Percentiles rank a stretch among this genome's conserved stretches.
These are phyloP conservation scores for Penicillium odoratum DNA, from an alignment of 495 filamentous ascomycete genomes.

Conservation along the genomic window DNA sequence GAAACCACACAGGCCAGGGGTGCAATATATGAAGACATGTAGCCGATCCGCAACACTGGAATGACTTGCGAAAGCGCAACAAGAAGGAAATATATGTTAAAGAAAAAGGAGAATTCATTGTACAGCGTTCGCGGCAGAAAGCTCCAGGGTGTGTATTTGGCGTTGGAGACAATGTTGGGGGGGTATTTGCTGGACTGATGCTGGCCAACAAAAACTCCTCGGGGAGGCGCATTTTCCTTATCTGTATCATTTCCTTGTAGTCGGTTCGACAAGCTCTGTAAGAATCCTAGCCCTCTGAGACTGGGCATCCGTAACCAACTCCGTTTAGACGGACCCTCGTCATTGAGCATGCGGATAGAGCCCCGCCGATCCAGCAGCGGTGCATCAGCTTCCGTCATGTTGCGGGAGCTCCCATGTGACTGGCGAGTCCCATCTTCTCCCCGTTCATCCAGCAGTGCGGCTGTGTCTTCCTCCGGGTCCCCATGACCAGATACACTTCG, in stretches of 20 bases:
- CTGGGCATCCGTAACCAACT: conserved; percentile 33
- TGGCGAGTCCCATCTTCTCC: conserved; percentile 40
- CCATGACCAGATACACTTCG: conserved; percentile 44
- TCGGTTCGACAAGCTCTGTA: conserved; percentile 21
- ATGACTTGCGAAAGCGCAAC: conserved; percentile 94
- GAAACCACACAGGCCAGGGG: conserved; percentile 88
- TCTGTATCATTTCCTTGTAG: conserved; percentile 21
- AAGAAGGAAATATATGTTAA: conserved; percentile 97
- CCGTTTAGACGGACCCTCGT: conserved; percentile 30
- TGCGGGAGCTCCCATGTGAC: conserved; percentile 53
- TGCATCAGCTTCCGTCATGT: conserved; percentile 60
- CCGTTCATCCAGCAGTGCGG: conserved; percentile 54
- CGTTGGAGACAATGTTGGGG: conserved; percentile 86
- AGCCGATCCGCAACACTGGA: conserved; percentile 85
- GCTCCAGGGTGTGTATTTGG: conserved; percentile 95
- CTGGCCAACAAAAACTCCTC: conserved; percentile 46
- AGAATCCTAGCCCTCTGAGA: conserved; percentile 25
- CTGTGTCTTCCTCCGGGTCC: conserved; percentile 55
- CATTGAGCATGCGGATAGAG: conserved; percentile 31
- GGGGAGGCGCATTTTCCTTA: conserved; percentile 34
- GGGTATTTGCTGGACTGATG: conserved; percentile 47
- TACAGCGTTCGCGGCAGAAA: conserved; percentile 94
- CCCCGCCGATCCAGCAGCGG: conserved; percentile 56
- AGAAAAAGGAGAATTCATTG: conserved; percentile 99
- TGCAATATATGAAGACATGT: conserved; percentile 90